Evolutionary conservation across 2,329 filamentous ascomycete genomes (phyloP), one percentile per base, ranked within the genome.

Genomic region (Diaporthe australafricana): DNA sequence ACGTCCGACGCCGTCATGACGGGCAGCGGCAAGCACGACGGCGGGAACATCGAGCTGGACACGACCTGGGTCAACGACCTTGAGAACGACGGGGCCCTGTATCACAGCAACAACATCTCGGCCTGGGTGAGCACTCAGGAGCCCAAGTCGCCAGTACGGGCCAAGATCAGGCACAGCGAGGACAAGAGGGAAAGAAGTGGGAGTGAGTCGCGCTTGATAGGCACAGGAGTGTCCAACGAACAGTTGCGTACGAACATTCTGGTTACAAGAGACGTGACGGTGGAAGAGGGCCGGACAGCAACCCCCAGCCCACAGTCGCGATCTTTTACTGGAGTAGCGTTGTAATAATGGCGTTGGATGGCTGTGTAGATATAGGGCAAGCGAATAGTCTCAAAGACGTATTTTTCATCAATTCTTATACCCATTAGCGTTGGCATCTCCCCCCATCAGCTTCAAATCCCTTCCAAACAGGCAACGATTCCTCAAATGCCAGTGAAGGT

Each of bases 41-140:
- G 22, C 53, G 53, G 14, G 1, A 40, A 25, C 38, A 69, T 57
- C 27, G 35, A 65, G 22, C 45, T 68, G 35, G 70, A 71, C 22
- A 71, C 66, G 30, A 25, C 56, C 25, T 72, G 70, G 70, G 66
- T 17, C 12, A 65, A 56, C 48, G 70, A 70, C 16, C 11, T 50
- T 5, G 67, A 70, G 57, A 66, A 66, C 48, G 30, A 52, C 25
- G 68, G 57, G 30, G 48, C 56, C 2, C 57, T 65, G 32, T 66
- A 70, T 17, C 71, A 72, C 50, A 66, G 52, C 57, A 57, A 70
- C 12, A 53, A 65, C 25, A 66, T 72, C 67, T 70, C 71, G 32
- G 71, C 71, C 2, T 72, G 71, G 71, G 71, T 72, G 48, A 72
- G 71, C 22, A 57, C 71, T 9, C 48, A 56, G 40, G 66, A 55